phyloP scores from a whole-genome alignment of 768 basidiomycete genomes.

The Kwoniella mangroviensis region DNA sequence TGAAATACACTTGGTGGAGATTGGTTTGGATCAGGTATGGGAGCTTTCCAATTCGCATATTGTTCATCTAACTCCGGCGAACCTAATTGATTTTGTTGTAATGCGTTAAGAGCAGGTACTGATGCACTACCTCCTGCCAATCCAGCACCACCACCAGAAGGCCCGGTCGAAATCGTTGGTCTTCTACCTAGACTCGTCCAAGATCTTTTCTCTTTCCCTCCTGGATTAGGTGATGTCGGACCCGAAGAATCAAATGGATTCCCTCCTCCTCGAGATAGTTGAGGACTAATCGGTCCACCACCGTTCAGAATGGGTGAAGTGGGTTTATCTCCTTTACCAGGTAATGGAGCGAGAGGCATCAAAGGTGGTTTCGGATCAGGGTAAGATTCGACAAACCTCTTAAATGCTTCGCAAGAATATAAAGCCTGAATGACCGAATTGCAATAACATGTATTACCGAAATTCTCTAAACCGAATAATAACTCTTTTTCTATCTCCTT shows the following conservation, averaged over 20 bases:
- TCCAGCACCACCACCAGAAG: too few relatives aligned
- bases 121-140: conserved; percentile 3
- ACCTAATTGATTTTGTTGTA: conserved; percentile 19
- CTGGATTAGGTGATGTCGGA: background rate
- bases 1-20: conserved; percentile 74
- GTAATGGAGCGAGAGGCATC: conserved; percentile 60
- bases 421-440: conserved; percentile 98
- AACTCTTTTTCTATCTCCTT: conserved; percentile 52
- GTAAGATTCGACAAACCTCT: conserved; percentile 73
- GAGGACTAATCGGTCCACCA: conserved; percentile 21
- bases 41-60: conserved; percentile 23
- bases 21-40: conserved; percentile 42
- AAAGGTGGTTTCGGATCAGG: conserved; percentile 64
- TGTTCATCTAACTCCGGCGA: conserved; percentile 13
- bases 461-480: conserved; percentile 92
- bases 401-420: conserved; percentile 92
- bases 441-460: conserved; percentile 98
- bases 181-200: conserved; percentile 41
- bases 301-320: conserved; percentile 13
- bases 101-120: conserved; percentile 19
- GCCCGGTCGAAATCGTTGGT: conserved; percentile 22
- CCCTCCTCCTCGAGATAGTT: conserved; percentile 11
- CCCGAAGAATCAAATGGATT: conserved; percentile 42
- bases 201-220: conserved; percentile 33
- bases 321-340: conserved; percentile 35